Evolutionary conservation across 2,329 filamentous ascomycete species (phyloP).

Genomic region (Talaromyces sp.): DNA sequence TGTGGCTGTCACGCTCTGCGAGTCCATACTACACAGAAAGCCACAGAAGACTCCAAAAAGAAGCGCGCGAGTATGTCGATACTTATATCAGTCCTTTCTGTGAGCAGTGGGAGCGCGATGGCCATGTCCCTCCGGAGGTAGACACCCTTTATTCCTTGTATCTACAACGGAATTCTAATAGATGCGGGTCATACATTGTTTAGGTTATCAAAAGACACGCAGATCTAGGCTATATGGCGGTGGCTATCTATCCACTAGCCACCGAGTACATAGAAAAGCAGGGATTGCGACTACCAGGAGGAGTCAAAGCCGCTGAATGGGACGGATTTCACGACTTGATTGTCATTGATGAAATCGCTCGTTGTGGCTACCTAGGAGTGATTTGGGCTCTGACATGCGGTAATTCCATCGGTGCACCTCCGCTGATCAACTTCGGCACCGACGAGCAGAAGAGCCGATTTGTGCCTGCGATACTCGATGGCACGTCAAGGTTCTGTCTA

Average conservation of each 20-base stretch:
- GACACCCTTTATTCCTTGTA: too few species aligned
- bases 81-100: conserved; percentile 19
- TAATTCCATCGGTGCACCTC: conserved; percentile 26
- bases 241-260: background rate
- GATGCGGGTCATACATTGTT: too few species aligned
- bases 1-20: background rate
- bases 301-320: conserved; percentile 25
- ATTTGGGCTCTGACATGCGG: conserved; percentile 27
- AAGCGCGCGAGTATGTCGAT: conserved; percentile 20
- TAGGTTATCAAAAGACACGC: background rate
- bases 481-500: background rate
- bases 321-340: conserved; percentile 35
- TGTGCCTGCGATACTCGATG: background rate
- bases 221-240: background rate
- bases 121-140: conserved; percentile 21
- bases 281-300: conserved; percentile 15
- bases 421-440: background rate
- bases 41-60: background rate
- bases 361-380: conserved; percentile 27
- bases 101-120: conserved; percentile 21
- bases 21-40: background rate
- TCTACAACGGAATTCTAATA: too few species aligned
- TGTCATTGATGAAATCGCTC: conserved; percentile 32
- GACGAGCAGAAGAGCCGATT: background rate
- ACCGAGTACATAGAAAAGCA: background rate